Evolutionary conservation across 306 rosid species (phyloP), one percentile per base, ranked within the genome.

Genomic region (Calophaca sinica): DNA sequence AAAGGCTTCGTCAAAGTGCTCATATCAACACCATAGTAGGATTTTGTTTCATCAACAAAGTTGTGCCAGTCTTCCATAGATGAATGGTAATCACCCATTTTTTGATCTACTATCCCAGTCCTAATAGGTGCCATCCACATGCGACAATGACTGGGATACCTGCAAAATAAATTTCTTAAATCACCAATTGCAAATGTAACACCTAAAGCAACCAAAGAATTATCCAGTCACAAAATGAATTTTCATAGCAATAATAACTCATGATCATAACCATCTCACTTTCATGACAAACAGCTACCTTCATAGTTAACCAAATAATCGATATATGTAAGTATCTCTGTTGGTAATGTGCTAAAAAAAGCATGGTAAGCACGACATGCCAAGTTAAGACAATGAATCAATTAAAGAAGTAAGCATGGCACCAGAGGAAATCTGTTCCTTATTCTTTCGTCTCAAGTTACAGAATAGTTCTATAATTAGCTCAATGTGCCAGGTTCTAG

Each of bases 61-160:
- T 72, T 57, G 79, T 59, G 57, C 99, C 98, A 94, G 41, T 90
- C 97, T 48, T 90, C 93, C 96, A 92, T 94, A 36, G 92, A 15
- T 51, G 87, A 90, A 10, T 83, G 81, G 72, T 84, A 94, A 70
- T 94, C 96, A 33, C 81, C 84, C 74, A 67, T 38, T 75, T 87
- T 92, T 61, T 89, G 93, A 70, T 90, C 96, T 46, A 79, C 87
- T 68, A 90, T 54, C 68, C 91, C 91, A 81, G 96, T 85, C 84
- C 89, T 84, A 33, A 94, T 86, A 54, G 99, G 99, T 64, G 97
- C 99, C 76, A 94, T 84, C 99, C 99, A 94, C 89, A 94, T 94
- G 50, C 96, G 89, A 62, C 96, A 97, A 85, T 90, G 97, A 80
- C 99, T 94, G 58, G 99, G 99, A 86, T 94, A 94, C 99, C 99